Base-by-base conservation (phyloP, 2,329 filamentous ascomycete species). In the Fonsecaea pedrosoi region DNA sequence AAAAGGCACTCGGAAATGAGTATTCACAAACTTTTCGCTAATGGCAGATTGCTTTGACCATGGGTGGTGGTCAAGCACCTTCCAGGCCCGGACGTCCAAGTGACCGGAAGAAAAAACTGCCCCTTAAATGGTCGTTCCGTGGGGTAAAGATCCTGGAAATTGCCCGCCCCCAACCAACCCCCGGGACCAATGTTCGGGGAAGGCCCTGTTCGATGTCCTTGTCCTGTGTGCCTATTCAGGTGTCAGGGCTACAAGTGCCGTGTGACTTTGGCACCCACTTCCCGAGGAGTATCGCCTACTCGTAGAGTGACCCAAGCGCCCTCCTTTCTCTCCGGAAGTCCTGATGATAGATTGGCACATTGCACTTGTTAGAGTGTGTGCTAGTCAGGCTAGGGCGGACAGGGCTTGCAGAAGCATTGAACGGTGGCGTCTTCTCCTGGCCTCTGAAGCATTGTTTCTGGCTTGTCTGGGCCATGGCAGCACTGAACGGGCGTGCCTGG, bases 401-500 rank as follows among this genome's bases (percentile, higher is more conserved):
- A 25, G 25, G 25, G 25, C 25, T 42, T n/a, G 40, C 40, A 42
- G 40, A 42, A 42, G 40, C 40, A 9, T n/a, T 42, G 40, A 42
- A 5, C 40, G 18, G 40, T 13, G 9, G 37, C 37, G 4, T 40
- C 37, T 40, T 40, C 37, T 40, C 37, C 37, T 40, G 12, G 37
- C 37, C 37, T 40, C 10, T 4, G 37, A 25, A 25, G 25, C 25
- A 25, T 25, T 25, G 25, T 25, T 25, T 25, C 25, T 25, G 4
- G 9, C 37, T 40, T 40, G 37, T 42, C 40, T 42, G 45, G 25
- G 10, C 18, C 10, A 3, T 25, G 45, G 45, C 8, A 2, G 45
- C 45, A 21, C 45, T 50, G 45, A 40, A 48, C 13, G 45, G 45
- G 8, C 32, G 59, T 61, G 34, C 59, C 59, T 61, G 59, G 59